Evolutionary conservation across 495 filamentous ascomycete species (phyloP), one percentile per base, ranked within the genome.

Genomic region (Penicillium psychrofluorescens): DNA sequence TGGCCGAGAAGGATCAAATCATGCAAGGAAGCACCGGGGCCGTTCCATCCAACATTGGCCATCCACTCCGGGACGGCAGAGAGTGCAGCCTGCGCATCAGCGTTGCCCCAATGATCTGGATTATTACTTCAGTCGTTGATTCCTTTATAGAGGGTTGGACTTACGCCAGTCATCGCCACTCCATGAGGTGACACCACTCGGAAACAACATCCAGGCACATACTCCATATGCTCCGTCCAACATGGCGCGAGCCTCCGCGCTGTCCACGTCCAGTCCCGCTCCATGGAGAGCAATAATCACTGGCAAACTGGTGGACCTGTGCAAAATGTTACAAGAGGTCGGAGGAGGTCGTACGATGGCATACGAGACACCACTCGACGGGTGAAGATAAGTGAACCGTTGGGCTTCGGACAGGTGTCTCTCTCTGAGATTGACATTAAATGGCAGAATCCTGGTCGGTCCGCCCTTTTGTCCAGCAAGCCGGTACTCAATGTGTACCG

Each of bases 141-240:
- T 31, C n/a, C 11, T 9, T 35, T 38, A 11, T 16, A 13, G 43
- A 6, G 12, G 7, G 27, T 8, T 29, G 36, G 15, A 42, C 71
- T 61, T 63, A 75, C 75, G 79, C 79, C 79, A 82, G 53, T 83
- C 79, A 56, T 82, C 78, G 32, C 74, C 71, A 51, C 74, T 77
- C 79, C 79, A 83, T 11, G 77, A 61, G 15, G 78, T 82, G 13
- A 75, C 73, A 31, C 79, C 79, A 8, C 67, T 75, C 13, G 79
- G 78, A 46, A 80, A 70, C n/a, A 81, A 43, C 27, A 72, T 52
- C 77, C 76, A 83, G 4, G 76, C 66, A 47, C 70, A 76, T 29
- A 80, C 54, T 41, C 80, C 70, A 6, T 73, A 64, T 3, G 74
- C 59, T 29, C 55, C 53, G 53, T 78, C 67, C 29, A 81, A 56